Percentiles rank a stretch among this genome's conserved stretches.
Evolutionary conservation across 768 basidiomycete species (phyloP).

Genomic region (Psilocybe azurescens): DNA sequence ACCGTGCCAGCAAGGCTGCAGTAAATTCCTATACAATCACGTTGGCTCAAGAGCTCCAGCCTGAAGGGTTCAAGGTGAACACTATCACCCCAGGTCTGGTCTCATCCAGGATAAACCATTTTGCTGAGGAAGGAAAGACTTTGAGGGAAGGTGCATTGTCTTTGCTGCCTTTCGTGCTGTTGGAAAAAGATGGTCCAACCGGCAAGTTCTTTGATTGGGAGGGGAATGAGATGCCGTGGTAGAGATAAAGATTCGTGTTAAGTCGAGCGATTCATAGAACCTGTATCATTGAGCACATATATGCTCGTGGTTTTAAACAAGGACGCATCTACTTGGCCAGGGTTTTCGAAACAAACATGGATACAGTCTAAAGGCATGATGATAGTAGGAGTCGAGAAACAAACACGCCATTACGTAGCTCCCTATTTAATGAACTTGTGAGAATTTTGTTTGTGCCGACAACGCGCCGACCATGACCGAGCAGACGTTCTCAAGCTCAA

Average conservation of each 20-base stretch:
- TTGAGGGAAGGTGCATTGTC: constrained; percentile 37
- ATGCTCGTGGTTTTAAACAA: not conserved
- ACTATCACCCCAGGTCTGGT: constrained; percentile 66
- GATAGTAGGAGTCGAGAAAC: too few species aligned
- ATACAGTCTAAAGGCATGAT: too few species aligned
- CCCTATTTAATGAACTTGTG: too few species aligned
- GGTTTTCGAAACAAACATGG: too few species aligned
- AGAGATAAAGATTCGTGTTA: constrained; percentile 6
- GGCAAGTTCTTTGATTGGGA: constrained; percentile 40
- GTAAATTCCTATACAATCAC: constrained; percentile 64
- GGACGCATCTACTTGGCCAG: too few species aligned
- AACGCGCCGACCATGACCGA: too few species aligned
- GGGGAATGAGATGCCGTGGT: constrained; percentile 41
- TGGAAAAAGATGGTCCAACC: constrained; percentile 45
- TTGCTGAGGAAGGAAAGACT: constrained; percentile 42
- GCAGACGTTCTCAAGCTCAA: too few species aligned
- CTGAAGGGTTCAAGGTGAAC: constrained; percentile 63
- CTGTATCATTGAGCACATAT: not conserved
- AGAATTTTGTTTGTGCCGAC: too few species aligned
- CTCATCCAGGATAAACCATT: constrained; percentile 46
- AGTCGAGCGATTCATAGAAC: too few species aligned
- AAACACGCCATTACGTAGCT: too few species aligned
- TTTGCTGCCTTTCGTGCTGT: constrained; percentile 41
- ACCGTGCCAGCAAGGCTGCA: constrained; percentile 77
- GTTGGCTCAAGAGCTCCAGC: constrained; percentile 64